These are phyloP conservation scores for Malus sieversii DNA, from an alignment of 306 rosid species.

Conservation along the genomic window DNA sequence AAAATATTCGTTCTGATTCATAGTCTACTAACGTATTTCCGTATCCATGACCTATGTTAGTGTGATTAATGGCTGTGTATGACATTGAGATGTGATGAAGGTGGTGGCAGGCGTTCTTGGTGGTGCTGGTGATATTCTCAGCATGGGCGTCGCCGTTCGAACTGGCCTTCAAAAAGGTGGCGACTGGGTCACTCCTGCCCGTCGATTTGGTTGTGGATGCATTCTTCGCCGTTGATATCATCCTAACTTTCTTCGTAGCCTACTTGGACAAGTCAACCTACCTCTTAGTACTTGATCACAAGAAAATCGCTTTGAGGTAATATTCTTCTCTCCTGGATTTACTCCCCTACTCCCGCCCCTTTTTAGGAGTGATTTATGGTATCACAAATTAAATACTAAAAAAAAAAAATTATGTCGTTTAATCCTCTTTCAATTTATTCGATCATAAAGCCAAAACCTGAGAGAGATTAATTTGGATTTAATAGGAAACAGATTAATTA, in stretches of 20 bases:
- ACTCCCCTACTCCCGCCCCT: not conserved
- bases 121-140: slow-evolving; percentile 61
- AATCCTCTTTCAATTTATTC: too few species aligned
- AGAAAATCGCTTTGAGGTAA: slow-evolving; percentile 69
- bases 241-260: slow-evolving; percentile 75
- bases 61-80: not conserved
- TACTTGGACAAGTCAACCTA: slow-evolving; percentile 75
- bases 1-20: not conserved
- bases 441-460: fast-evolving
- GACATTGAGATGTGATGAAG: slow-evolving; percentile 22
- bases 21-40: not conserved
- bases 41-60: not conserved
- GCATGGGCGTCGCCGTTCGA: slow-evolving; percentile 93
- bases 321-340: not conserved
- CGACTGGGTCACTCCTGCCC: slow-evolving; percentile 37
- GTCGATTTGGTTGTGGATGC: slow-evolving; percentile 62
- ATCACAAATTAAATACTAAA: not conserved
- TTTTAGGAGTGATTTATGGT: not conserved
- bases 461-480: not conserved
- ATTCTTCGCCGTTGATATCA: slow-evolving; percentile 65
- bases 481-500: not conserved
- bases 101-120: slow-evolving; percentile 74
- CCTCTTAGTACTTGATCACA: slow-evolving; percentile 66
- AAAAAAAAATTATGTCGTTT: too few species aligned
- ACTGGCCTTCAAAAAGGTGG: slow-evolving; percentile 56